phyloP scores from a whole-genome alignment of 345 rosid species.

The Populus euphratica region DNA sequence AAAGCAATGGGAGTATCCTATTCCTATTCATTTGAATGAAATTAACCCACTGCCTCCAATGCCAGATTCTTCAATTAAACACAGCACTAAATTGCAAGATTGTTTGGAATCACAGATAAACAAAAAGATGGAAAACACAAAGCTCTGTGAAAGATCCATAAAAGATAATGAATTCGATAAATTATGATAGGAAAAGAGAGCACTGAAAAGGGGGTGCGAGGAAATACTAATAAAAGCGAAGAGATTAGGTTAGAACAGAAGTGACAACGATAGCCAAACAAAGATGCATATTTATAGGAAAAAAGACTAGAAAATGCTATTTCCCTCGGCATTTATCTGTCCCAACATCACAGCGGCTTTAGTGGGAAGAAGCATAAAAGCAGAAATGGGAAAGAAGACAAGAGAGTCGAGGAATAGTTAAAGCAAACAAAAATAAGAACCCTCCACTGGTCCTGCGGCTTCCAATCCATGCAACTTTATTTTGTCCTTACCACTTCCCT shows the following conservation, averaged over 20 bases:
- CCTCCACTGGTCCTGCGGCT: background rate
- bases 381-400: background rate
- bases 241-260: background rate
- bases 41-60: background rate
- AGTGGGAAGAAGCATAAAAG: background rate
- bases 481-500: background rate
- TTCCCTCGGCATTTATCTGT: background rate
- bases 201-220: background rate
- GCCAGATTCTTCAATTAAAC: background rate
- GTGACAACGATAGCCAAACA: slow-evolving; percentile 10
- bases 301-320: background rate
- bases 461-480: background rate
- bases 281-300: background rate
- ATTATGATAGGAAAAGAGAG: background rate
- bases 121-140: background rate
- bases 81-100: background rate
- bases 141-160: background rate
- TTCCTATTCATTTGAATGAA: background rate
- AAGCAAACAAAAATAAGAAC: background rate
- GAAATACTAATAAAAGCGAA: background rate
- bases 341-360: background rate
- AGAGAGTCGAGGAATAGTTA: background rate
- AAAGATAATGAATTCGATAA: background rate
- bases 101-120: background rate
- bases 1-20: background rate